Base-by-base conservation (phyloP, 2,329 filamentous ascomycete species). In the Macrophomina pseudophaseolina region DNA sequence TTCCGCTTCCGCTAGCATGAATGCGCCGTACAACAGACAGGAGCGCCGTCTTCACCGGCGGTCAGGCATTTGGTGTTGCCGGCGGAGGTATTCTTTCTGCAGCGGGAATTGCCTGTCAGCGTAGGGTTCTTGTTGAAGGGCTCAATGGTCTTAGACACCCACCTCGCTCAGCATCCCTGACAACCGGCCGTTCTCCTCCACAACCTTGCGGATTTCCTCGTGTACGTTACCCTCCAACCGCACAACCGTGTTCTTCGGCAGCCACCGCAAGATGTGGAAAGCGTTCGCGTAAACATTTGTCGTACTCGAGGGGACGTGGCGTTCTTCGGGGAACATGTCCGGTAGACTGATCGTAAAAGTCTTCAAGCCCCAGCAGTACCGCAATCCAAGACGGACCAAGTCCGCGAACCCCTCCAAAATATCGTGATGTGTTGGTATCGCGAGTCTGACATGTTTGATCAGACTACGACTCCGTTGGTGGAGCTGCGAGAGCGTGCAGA, bases 371-470 rank as follows among this genome's bases (percentile, higher is more conserved):
- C 80, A 81, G 72, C 80, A 82, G 69, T 82, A 83, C 5, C 81
- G 74, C 60, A 83, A 64, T 3, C 76, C 78, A 0, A 82, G 71
- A n/a, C 81, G 78, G 8, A 83, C 80, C 38, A 81, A 73, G 68
- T 83, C 80, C 30, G 79, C 75, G 70, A 83, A 83, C 33, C 78
- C 78, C 66, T 82, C 80, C 65, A 82, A 75, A 66, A 82, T 81
- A 59, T 82, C 80, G 72, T 80, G 79, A 69, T 82, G 80, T 6
- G 75, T 78, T 44, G 80, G 80, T 30, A 83, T 81, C n/a, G 78
- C 78, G 30, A 83, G 70, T 49, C 76, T 71, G 68, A 82, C 74
- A 67, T 79, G 75, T 64, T 80, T 81, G 67, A 82, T 81, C 51
- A 81, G 75, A 59, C 75, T 76, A 44, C 80, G 76, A 30, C 73